Percentiles rank a stretch among this genome's conserved stretches.
These are phyloP conservation scores for Paecilomyces formosus DNA, from an alignment of 2,329 filamentous ascomycete species.

Conservation along the genomic window DNA sequence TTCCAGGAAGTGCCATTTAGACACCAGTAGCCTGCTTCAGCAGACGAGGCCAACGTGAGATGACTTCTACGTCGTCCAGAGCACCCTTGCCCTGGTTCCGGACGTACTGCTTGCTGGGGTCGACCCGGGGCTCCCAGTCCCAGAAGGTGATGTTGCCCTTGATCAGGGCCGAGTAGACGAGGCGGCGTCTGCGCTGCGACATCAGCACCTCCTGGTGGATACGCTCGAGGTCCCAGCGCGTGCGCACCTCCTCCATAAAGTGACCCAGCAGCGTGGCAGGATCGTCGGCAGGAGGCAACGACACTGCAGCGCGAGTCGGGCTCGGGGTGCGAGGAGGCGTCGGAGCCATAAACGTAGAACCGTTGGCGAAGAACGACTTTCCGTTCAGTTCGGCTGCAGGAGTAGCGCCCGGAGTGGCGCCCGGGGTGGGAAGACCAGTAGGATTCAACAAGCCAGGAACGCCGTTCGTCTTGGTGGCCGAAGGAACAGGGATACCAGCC, in stretches of 20 bases:
- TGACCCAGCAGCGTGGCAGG: constrained; percentile 46
- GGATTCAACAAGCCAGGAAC: constrained; percentile 24
- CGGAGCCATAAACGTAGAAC: constrained; percentile 6
- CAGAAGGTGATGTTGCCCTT: constrained; percentile 70
- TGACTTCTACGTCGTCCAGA: constrained; percentile 33
- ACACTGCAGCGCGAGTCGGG: constrained; percentile 23
- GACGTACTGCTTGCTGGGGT: constrained; percentile 60
- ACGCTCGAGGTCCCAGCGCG: constrained; percentile 71
- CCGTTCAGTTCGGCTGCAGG: constrained; percentile 5
- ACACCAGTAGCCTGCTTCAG: constrained; percentile 11
- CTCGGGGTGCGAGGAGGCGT: constrained; percentile 34
- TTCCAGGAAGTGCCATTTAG: not conserved
- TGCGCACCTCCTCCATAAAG: constrained; percentile 66
- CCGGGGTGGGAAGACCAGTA: constrained; percentile 17
- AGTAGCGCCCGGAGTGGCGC: constrained; percentile 6
- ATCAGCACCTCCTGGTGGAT: constrained; percentile 68
- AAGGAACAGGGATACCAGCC: constrained; percentile 22
- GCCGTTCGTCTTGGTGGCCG: constrained; percentile 33
- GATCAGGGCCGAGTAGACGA: constrained; percentile 74
- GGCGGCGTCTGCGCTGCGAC: constrained; percentile 69
- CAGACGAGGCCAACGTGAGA: constrained; percentile 35
- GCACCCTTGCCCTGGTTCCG: constrained; percentile 45
- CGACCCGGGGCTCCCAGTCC: constrained; percentile 67
- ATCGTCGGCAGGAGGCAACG: constrained; percentile 25
- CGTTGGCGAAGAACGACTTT: constrained; percentile 9